Base-by-base conservation (phyloP, 306 rosid genomes). In the Dalbergia oliveri region DNA sequence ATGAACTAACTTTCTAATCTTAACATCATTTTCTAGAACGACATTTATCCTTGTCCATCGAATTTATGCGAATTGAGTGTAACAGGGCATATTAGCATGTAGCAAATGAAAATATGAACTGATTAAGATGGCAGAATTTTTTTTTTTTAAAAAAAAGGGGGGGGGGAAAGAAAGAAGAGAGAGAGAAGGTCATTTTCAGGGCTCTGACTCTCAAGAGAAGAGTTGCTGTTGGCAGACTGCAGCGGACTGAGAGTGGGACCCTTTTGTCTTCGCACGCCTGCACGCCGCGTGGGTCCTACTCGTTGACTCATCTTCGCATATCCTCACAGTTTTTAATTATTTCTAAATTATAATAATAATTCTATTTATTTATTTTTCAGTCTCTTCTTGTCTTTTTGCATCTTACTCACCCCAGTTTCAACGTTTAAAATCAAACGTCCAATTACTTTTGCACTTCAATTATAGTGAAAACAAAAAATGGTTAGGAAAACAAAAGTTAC, bases 201-300 rank as follows among this genome's bases (percentile, higher is more conserved):
- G 97, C 93, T 92, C 97, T 94, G 97, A 92, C 98, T 94, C 90
- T 66, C 35, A 90, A 79, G 85, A 23, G 79, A 80, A 72, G 31
- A 76, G 81, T 69, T 69, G 81, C 68, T 35, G 54, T 41, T 63
- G 75, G 64, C 37, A 67, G 54, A 5, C 35, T 44, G 57, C 44
- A 61, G 16, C 8, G 66, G 43, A 26, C 39, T 75, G 16, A 0
- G 8, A 11, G 62, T 84, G 84, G 94, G 89, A 11, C 94, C 93
- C 75, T 35, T 3, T 4, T 85, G 91, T 86, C 70, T 4, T 81
- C 81, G 91, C 97, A 91, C 97, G 97, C 98, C 84, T 91, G 97
- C 97, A 88, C 97, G 97, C 94, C 82, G 69, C 50, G 72, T 86
- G 90, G 93, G 79, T 81, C 97, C 93, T 75, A 82, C 86, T 26